Base-by-base conservation (phyloP, 192 early-diverging fungal genomes). In the Rhizoclosmatium globosum region DNA sequence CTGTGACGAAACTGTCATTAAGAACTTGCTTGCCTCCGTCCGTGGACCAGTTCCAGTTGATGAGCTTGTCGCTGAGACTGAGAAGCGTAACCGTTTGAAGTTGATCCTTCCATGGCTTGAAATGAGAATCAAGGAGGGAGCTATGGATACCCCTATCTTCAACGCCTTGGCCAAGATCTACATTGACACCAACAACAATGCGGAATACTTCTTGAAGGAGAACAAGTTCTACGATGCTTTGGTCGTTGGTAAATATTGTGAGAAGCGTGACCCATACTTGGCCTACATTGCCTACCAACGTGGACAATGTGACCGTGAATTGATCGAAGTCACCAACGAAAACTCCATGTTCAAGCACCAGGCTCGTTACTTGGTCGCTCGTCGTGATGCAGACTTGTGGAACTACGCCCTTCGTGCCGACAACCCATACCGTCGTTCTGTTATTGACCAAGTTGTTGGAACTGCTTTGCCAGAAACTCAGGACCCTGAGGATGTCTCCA, bases 331-430 rank as follows among this genome's bases (percentile, higher is more conserved):
- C 76, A 98, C 98, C 47, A 98, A 94, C 89, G 95, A 98, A 66
- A 98, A 99, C 84, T 89, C 93, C 46, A 98, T 99, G 97, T 99
- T 98, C 86, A 99, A 99, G 87, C 98, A 98, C 82, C 98, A 98
- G 87, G 92, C 97, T 17, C 93, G 98, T 72, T 99, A 99, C 74
- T 85, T 99, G 68, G 94, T 99, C 73, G 92, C 93, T 74, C 89
- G 97, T 31, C 92, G 96, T 48, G 95, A 97, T 82, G 83, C 87
- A 31, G 86, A 87, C 43, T 85, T 99, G 65, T 99, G 98, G 98
- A 85, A 85, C 57, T 89, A 90, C 85, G 98, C 94, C 3, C 83
- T 99, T 47, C 89, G 88, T 62, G 84, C 90, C 53, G 90, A 91
- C 70, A 96, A 97, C 71, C 88, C 92, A 47, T 90, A 94, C 86